Base-by-base conservation (phyloP, 148 eudicot species). In the Limonium bicolor region DNA sequence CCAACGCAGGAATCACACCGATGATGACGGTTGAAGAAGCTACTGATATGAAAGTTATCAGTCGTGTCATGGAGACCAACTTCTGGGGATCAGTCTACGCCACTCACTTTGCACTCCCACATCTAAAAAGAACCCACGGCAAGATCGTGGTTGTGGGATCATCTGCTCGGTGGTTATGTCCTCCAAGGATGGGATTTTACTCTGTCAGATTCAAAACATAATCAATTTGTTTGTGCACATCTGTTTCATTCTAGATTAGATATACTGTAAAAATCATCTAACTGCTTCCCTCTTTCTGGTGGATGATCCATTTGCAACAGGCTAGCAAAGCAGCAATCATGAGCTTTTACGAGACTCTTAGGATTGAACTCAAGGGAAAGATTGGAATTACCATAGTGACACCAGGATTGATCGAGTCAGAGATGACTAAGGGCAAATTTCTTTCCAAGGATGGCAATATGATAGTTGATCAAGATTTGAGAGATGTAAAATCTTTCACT, bases 11-110 rank as follows among this genome's bases (percentile, higher is more conserved):
- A 46, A 69, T 77, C 39, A 29, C 56, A 1, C 33, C 69, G 1
- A 46, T 28, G n/a, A 36, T 42, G 59, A 32, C 64, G 68, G 28
- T 82, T 27, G 86, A 82, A 41, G 94, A 82, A 31, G 55, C 51
- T 2, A 48, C 62, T 6, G 58, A 67, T 37, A 38, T 76, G 5
- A 66, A 62, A 8, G 61, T 65, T 47, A 53, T 66, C n/a, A 54
- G 55, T 42, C 60, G 73, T 0, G 39, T 73, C 15, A 84, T 84
- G 94, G 79, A 82, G n/a, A 64, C 66, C 7, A 82, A 82, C 60
- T 77, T 77, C 47, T 82, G 93, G 94, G 82, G 82, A 2, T 49
- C 76, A 15, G 65, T 66, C 12, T 77, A 74, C 53, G 48, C 62
- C 20, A 68, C 79, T 18, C 58, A 68, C 20, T 67, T 39, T 6